These are phyloP conservation scores for Penstemon davidsonii DNA, from an alignment of 257 asterid species.

Conservation along the genomic window DNA sequence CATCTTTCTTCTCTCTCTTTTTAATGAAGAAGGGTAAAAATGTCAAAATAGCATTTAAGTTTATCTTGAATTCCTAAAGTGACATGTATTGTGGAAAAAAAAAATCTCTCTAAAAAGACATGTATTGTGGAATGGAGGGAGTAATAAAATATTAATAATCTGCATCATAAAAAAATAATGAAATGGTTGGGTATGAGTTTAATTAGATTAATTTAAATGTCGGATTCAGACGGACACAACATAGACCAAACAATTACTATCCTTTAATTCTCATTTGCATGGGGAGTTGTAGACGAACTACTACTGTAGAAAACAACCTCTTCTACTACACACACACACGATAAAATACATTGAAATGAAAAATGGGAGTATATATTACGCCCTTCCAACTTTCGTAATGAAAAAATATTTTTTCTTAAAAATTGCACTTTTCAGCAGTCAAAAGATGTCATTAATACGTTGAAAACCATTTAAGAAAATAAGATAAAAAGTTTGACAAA, in stretches of 20 bases:
- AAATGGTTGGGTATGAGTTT: background rate
- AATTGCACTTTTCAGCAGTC: conserved; percentile 40
- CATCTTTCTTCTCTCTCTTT: no score
- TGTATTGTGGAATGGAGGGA: no score
- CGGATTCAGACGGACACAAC: conserved; percentile 33
- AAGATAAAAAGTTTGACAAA: conserved; percentile 22
- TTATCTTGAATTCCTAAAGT: no score
- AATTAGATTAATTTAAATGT: conserved; percentile 27
- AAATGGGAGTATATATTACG: background rate
- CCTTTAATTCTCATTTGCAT: conserved; percentile 27
- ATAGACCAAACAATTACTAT: conserved; percentile 33
- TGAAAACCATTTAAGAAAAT: conserved; percentile 22
- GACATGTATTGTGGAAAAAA: no score
- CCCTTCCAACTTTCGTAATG: conserved; percentile 45
- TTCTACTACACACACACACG: background rate
- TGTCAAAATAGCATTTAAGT: no score
- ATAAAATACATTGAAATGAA: background rate
- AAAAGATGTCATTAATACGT: conserved; percentile 42
- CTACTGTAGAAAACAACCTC: conserved; percentile 13
- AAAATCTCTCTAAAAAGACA: no score
- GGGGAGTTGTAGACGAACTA: conserved; percentile 30
- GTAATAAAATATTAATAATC: no score
- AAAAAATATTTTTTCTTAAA: conserved; percentile 21
- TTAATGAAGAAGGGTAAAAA: no score
- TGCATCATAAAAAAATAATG: no score